Percentiles rank a stretch among this genome's conserved stretches.
phyloP scores from a whole-genome alignment of 495 filamentous ascomycete species.

The Podospora pseudopauciseta region DNA sequence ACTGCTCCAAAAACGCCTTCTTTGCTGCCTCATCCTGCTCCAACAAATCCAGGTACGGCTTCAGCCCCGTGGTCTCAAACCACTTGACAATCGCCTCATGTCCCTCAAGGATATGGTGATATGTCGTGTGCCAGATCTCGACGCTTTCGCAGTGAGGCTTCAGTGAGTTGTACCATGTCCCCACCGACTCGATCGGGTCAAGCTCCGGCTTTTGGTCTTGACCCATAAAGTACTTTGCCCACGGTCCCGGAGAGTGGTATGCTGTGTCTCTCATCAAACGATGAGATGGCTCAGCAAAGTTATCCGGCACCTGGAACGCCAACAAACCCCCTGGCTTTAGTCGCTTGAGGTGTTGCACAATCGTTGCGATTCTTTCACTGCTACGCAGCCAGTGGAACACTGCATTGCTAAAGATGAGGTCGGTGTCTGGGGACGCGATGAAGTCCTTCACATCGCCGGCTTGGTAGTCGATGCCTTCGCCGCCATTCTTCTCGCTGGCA shows the following conservation, averaged over 20 bases:
- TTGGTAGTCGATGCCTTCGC: constrained; percentile 30
- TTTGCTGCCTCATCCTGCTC: background rate
- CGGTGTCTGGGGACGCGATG: constrained; percentile 20
- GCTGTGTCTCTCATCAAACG: constrained; percentile 45
- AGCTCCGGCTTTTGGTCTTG: constrained; percentile 33
- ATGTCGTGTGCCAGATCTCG: constrained; percentile 51
- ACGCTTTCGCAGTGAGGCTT: constrained; percentile 40
- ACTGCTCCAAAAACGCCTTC: constrained; percentile 13
- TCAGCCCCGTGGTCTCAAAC: constrained; percentile 54
- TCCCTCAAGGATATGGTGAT: constrained; percentile 47
- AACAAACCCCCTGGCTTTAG: constrained; percentile 46
- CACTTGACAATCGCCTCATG: constrained; percentile 53
- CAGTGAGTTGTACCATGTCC: constrained; percentile 46
- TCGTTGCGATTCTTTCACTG: constrained; percentile 39
- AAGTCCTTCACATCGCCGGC: constrained; percentile 42
- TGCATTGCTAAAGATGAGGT: constrained; percentile 55
- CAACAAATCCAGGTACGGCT: constrained; percentile 41
- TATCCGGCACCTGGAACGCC: constrained; percentile 55
- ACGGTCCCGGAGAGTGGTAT: constrained; percentile 35
- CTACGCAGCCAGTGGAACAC: constrained; percentile 53
- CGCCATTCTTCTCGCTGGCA: constrained; percentile 37
- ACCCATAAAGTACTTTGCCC: constrained; percentile 31
- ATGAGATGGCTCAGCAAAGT: constrained; percentile 47
- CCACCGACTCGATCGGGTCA: constrained; percentile 45
- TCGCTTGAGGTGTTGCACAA: constrained; percentile 39